Conservation (phyloP, 1,284 basidiomycete species). For the Moesziomyces sp. region DNA sequence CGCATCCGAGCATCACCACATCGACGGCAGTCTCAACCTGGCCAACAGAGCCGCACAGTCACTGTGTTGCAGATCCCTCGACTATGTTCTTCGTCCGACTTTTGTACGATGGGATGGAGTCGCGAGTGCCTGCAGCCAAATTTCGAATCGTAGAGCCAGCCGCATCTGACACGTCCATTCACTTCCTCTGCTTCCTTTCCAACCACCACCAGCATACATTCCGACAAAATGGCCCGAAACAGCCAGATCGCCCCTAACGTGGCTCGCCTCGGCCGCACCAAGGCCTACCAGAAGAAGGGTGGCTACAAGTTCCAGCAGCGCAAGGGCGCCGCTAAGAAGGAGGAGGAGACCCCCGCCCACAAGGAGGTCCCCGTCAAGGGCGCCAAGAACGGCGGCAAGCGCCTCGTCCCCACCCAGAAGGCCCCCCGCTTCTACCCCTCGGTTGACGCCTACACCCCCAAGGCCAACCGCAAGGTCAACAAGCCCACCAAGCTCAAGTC, state of each 20-base stretch:
- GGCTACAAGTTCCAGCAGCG: constrained; percentile 79
- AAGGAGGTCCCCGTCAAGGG: constrained; percentile 88
- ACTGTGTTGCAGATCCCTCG: no score
- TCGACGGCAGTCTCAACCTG: no score
- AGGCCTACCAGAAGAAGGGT: constrained; percentile 81
- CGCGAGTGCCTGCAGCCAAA: not conserved
- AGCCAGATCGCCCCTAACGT: constrained; percentile 80
- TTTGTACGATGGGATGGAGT: not conserved
- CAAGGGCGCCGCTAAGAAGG: constrained; percentile 73
- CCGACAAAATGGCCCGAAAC: constrained; percentile 84
- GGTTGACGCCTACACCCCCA: constrained; percentile 88
- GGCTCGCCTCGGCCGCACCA: constrained; percentile 75
- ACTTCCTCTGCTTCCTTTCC: not conserved
- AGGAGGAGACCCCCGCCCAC: constrained; percentile 71
- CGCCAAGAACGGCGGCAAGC: constrained; percentile 89
- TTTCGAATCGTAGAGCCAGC: not conserved
- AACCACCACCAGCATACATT: constrained; percentile 33
- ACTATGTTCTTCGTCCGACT: no score
- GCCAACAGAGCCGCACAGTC: no score
- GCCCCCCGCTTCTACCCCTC: constrained; percentile 96
- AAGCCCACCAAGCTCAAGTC: constrained; percentile 78
- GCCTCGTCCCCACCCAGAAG: constrained; percentile 84
- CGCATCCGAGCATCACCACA: no score
- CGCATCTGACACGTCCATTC: constrained; percentile 23
- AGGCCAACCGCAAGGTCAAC: constrained; percentile 88